Percentiles rank a stretch among this genome's conserved stretches.
phyloP scores from a whole-genome alignment of 768 basidiomycete species.

The Boletus sp. region DNA sequence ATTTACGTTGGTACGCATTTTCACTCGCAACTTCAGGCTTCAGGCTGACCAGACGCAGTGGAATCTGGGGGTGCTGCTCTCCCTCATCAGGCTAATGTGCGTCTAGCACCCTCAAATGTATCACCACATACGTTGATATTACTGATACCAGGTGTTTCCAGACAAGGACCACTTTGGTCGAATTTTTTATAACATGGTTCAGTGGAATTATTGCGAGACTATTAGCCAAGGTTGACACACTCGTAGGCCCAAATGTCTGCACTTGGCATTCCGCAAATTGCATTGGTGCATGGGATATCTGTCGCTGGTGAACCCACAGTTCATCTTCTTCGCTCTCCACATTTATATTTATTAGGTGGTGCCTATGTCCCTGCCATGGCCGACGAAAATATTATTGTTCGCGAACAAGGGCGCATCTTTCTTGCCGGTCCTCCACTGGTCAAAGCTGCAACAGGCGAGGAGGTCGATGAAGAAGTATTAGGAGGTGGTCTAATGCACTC shows the following conservation, averaged over 20 bases:
- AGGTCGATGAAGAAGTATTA: constrained; percentile 87
- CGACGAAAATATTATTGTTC: constrained; percentile 88
- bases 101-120: neutral
- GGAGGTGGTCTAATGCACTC: constrained; percentile 93
- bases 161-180: constrained; percentile 95
- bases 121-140: neutral
- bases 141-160: constrained; percentile 63
- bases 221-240: constrained; percentile 7
- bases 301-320: constrained; percentile 59
- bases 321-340: constrained; percentile 1
- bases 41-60: constrained; percentile 43
- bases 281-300: constrained; percentile 90
- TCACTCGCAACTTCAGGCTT: neutral
- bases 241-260: constrained; percentile 88
- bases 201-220: constrained; percentile 1
- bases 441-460: constrained; percentile 91
- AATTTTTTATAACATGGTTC: constrained; percentile 96
- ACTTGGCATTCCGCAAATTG: constrained; percentile 85
- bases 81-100: constrained; percentile 82
- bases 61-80: constrained; percentile 93
- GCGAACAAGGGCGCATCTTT: constrained; percentile 91
- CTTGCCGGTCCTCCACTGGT: constrained; percentile 93
- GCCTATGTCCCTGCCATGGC: constrained; percentile 97
- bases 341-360: constrained; percentile 49
- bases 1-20: constrained; percentile 76